phyloP scores from a whole-genome alignment of 1,284 basidiomycete genomes.

The Malassezia slooffiae region DNA sequence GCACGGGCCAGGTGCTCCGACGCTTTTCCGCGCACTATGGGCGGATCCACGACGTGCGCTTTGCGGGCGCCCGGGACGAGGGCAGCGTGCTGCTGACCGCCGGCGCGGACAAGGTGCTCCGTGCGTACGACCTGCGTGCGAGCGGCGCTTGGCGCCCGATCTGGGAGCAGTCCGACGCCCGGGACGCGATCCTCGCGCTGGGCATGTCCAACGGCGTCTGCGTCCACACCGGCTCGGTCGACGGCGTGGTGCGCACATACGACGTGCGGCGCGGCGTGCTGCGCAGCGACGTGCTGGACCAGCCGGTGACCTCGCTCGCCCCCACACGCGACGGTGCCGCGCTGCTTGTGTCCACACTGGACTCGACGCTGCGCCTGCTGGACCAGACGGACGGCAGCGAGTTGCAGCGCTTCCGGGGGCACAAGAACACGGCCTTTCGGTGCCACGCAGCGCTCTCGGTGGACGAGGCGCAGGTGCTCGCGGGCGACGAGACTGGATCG shows the following conservation, averaged over 20 bases:
- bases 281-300: constrained; percentile 73
- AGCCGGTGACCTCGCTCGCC: constrained; percentile 57
- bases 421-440: constrained; percentile 63
- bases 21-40: constrained; percentile 77
- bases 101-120: constrained; percentile 30
- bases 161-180: constrained; percentile 79
- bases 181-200: constrained; percentile 64
- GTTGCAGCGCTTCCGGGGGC: constrained; percentile 73
- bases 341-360: constrained; percentile 68
- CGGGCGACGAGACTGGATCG: constrained; percentile 76
- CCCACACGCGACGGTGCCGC: constrained; percentile 65
- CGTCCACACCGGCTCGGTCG: constrained; percentile 68
- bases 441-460: constrained; percentile 69
- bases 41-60: constrained; percentile 78
- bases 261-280: constrained; percentile 85
- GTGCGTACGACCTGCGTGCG: constrained; percentile 50
- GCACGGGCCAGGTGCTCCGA: constrained; percentile 66
- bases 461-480: constrained; percentile 65
- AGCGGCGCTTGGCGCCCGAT: constrained; percentile 56
- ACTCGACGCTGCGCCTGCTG: constrained; percentile 73
- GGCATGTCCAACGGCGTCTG: constrained; percentile 51
- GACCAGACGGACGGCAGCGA: constrained; percentile 71
- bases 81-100: constrained; percentile 24
- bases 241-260: constrained; percentile 81
- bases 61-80: constrained; percentile 46